Percentiles rank a stretch among this genome's conserved stretches.
These are phyloP conservation scores for Coemansia sp. DNA, from an alignment of 192 early-diverging fungal species.

Conservation along the genomic window DNA sequence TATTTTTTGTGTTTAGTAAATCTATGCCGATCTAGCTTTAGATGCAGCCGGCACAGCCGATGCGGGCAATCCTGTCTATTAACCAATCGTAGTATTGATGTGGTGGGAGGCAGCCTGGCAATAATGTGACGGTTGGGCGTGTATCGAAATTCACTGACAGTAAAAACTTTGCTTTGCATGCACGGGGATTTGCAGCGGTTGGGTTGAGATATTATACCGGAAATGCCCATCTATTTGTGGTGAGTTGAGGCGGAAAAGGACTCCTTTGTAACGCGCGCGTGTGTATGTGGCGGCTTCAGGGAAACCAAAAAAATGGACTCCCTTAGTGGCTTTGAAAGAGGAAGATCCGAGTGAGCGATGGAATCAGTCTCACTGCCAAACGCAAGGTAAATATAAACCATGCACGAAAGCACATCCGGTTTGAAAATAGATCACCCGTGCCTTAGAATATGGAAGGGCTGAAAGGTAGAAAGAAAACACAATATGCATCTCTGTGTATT, in stretches of 20 bases:
- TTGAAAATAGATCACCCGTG: background rate
- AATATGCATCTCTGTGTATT: background rate
- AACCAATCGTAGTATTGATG: background rate
- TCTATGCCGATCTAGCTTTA: background rate
- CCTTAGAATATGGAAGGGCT: background rate
- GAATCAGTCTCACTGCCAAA: background rate
- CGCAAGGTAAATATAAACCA: background rate
- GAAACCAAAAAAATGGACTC: background rate
- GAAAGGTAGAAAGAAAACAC: background rate
- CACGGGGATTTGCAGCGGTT: background rate
- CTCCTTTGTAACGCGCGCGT: background rate
- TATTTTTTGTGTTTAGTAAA: background rate
- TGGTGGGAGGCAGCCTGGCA: background rate
- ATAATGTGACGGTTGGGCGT: background rate
- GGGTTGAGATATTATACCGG: background rate
- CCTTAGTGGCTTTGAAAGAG: no score
- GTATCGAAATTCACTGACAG: background rate
- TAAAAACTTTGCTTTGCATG: background rate
- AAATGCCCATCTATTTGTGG: background rate
- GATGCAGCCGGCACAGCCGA: background rate
- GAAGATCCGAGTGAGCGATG: background rate
- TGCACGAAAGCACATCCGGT: background rate
- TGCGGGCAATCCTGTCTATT: background rate
- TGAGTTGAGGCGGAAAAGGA: background rate
- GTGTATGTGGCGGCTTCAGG: background rate